phyloP scores from a whole-genome alignment of 306 rosid genomes.

The Quercus aquifolioides region DNA sequence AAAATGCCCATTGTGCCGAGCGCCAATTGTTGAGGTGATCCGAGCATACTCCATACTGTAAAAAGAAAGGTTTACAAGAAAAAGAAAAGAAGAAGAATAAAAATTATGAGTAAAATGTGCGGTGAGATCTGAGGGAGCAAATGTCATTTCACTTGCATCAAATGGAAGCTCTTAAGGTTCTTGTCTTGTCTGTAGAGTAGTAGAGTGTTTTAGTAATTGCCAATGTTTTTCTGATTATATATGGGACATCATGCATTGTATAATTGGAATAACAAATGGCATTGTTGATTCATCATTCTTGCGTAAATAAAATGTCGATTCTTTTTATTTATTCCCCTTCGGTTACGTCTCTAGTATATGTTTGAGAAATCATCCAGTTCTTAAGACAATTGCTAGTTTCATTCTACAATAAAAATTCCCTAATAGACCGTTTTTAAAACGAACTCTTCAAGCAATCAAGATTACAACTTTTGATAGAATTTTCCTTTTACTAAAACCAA shows the following conservation, averaged over 20 bases:
- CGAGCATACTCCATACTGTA: slow-evolving; percentile 97
- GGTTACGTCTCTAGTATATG: not conserved
- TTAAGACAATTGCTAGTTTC: not conserved
- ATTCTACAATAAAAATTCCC: too few species aligned
- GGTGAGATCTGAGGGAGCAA: slow-evolving; percentile 33
- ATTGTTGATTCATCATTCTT: slow-evolving; percentile 78
- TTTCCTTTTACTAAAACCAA: too few species aligned
- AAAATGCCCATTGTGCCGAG: slow-evolving; percentile 99
- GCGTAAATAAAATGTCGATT: slow-evolving; percentile 63
- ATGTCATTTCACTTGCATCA: slow-evolving; percentile 28
- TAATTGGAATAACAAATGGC: slow-evolving; percentile 74
- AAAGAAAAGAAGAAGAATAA: slow-evolving; percentile 19
- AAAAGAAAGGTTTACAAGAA: slow-evolving; percentile 43
- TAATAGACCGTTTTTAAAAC: too few species aligned
- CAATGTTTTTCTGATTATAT: slow-evolving; percentile 71
- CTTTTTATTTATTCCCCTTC: slow-evolving; percentile 7
- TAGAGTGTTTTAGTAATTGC: slow-evolving; percentile 43
- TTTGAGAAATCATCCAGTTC: not conserved
- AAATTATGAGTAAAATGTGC: slow-evolving; percentile 14
- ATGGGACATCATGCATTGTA: slow-evolving; percentile 51
- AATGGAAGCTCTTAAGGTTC: slow-evolving; percentile 39
- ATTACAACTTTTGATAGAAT: too few species aligned
- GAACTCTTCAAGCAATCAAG: too few species aligned
- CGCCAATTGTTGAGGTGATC: slow-evolving; percentile 96
- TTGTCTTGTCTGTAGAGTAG: slow-evolving; percentile 40